Percentiles rank a stretch among this genome's conserved stretches.
phyloP scores from a whole-genome alignment of 2,329 filamentous ascomycete genomes.

The Orbilia brochopaga region DNA sequence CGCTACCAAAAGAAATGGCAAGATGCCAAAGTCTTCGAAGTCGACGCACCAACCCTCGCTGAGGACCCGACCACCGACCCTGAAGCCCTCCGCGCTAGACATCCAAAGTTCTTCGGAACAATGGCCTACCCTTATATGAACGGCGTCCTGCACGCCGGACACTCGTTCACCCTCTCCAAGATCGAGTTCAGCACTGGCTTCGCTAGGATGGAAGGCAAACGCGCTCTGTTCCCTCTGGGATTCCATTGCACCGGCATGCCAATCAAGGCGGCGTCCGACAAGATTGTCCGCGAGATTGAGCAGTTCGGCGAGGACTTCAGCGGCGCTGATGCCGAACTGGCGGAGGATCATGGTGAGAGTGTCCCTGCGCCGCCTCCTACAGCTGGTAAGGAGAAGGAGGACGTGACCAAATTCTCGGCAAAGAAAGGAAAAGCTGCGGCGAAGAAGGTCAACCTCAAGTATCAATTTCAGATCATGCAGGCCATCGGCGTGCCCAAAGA shows the following conservation, averaged over 20 bases:
- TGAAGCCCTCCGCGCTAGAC: constrained; percentile 75
- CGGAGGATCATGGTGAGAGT: constrained; percentile 62
- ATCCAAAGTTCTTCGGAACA: constrained; percentile 89
- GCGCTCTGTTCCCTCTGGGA: constrained; percentile 84
- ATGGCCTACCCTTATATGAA: constrained; percentile 85
- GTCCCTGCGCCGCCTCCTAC: constrained; percentile 61
- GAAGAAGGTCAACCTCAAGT: constrained; percentile 91
- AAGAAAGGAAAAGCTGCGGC: constrained; percentile 91
- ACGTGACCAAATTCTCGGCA: constrained; percentile 86
- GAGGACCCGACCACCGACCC: constrained; percentile 79
- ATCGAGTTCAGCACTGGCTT: constrained; percentile 90
- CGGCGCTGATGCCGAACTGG: constrained; percentile 64
- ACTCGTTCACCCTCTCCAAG: constrained; percentile 90
- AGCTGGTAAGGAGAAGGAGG: constrained; percentile 73
- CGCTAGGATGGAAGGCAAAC: constrained; percentile 87
- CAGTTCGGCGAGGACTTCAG: constrained; percentile 88
- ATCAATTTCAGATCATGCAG: constrained; percentile 94
- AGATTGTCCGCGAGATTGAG: constrained; percentile 81
- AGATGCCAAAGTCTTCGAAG: constrained; percentile 77
- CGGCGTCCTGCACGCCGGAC: constrained; percentile 85
- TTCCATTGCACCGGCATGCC: constrained; percentile 98
- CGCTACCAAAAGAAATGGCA: constrained; percentile 90
- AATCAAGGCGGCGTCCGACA: constrained; percentile 96
- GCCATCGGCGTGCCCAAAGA: constrained; percentile 83
- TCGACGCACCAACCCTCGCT: constrained; percentile 77